Evolutionary conservation across 2,329 filamentous ascomycete genomes (phyloP).

Genomic region (Lachnellula arida): DNA sequence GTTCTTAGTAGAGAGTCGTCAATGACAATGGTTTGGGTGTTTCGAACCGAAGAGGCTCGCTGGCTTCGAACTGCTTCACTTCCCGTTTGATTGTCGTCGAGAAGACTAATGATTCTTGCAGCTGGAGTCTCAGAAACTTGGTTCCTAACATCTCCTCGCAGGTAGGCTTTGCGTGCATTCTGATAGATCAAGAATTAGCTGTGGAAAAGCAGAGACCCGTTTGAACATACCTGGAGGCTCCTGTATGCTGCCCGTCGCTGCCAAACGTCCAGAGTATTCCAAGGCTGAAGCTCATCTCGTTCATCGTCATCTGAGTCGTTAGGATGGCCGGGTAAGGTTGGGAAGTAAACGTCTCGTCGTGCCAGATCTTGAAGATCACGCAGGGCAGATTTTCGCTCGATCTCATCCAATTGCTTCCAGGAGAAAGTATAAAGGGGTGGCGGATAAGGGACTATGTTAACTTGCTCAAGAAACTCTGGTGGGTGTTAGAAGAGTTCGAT

Average conservation of each 20-base stretch:
- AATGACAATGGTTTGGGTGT: neutral
- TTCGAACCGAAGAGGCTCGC: neutral
- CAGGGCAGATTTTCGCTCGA: neutral
- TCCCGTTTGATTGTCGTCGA: constrained; percentile 1
- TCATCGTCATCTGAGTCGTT: neutral
- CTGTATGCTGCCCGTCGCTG: neutral
- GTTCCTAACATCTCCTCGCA: neutral
- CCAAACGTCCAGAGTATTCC: neutral
- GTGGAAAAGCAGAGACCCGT: neutral
- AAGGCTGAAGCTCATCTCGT: constrained; percentile 2
- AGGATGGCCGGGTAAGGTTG: neutral
- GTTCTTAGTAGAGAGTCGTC: neutral
- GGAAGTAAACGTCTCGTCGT: neutral
- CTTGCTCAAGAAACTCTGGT: neutral
- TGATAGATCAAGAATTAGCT: neutral
- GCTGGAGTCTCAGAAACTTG: neutral
- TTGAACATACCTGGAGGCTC: constrained; percentile 2
- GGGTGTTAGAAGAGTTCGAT: neutral
- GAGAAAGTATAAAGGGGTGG: constrained; percentile 2
- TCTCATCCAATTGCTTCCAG: constrained; percentile 3
- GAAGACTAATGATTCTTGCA: neutral
- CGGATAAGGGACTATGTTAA: constrained; percentile 3
- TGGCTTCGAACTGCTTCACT: neutral
- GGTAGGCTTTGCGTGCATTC: neutral
- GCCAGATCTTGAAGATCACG: neutral